Evolutionary conservation across 805 yeast genomes (phyloP).

Genomic region (Schizosaccharomyces cryophilus): DNA sequence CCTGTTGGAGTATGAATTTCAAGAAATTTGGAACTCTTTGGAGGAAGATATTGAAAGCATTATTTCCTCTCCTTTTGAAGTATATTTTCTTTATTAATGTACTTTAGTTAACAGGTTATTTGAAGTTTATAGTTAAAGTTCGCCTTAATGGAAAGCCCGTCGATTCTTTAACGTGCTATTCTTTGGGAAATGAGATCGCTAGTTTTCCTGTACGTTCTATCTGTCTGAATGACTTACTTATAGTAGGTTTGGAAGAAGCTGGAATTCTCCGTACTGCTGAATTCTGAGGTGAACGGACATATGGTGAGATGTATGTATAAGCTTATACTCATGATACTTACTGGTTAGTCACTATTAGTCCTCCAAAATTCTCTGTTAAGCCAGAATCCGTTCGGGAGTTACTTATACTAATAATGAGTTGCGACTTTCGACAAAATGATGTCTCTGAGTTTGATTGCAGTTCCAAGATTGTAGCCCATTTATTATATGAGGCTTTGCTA

Average conservation of each 20-base stretch:
- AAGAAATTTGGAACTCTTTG: neutral
- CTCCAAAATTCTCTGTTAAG: no score
- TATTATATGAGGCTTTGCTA: neutral
- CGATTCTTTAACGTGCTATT: neutral
- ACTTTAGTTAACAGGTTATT: neutral
- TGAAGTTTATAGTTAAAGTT: neutral
- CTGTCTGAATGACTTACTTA: neutral
- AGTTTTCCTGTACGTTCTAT: neutral
- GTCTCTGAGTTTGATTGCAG: neutral
- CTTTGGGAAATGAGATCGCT: neutral
- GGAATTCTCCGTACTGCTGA: neutral
- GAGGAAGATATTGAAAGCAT: neutral
- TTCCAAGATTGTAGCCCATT: neutral
- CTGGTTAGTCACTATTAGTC: neutral
- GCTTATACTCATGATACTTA: neutral
- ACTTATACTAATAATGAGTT: neutral
- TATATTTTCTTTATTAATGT: neutral
- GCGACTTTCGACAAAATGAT: neutral
- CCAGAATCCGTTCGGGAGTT: neutral
- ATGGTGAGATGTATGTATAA: neutral
- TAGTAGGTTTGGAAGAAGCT: neutral
- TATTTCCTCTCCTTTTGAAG: neutral
- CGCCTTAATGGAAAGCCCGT: neutral
- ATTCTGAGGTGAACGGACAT: neutral
- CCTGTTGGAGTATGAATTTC: neutral